These are phyloP conservation scores for Pseudogymnoascus sp. DNA, from an alignment of 2,329 filamentous ascomycete species.

Conservation along the genomic window DNA sequence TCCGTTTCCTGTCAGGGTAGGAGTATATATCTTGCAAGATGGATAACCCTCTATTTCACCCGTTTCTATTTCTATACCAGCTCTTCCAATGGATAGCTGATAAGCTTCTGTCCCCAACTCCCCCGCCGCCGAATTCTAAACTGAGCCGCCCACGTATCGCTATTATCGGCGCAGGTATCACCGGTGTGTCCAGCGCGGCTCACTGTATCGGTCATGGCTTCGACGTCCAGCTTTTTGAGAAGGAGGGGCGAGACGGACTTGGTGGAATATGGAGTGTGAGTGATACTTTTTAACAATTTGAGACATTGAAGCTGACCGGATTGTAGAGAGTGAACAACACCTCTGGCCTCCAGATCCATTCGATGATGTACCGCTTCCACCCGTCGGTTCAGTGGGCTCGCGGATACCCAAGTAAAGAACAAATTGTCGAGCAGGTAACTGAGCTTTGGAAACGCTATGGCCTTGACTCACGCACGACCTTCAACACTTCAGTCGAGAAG, in stretches of 20 bases:
- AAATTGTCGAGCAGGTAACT: conserved; percentile 65
- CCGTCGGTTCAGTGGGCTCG: conserved; percentile 65
- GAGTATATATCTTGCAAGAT: not conserved
- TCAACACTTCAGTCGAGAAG: conserved; percentile 59
- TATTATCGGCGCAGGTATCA: conserved; percentile 61
- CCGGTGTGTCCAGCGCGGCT: conserved; percentile 63
- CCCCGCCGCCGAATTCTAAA: conserved; percentile 49
- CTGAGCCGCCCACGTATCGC: conserved; percentile 53
- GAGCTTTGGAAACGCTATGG: conserved; percentile 68
- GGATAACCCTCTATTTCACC: conserved; percentile 32
- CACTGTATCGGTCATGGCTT: conserved; percentile 83
- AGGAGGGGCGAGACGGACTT: conserved; percentile 53
- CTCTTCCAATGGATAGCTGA: conserved; percentile 56
- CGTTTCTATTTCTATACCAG: conserved; percentile 54
- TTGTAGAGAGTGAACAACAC: conserved; percentile 68
- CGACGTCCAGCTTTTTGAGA: conserved; percentile 71
- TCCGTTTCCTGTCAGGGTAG: not conserved
- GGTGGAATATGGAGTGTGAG: conserved; percentile 75
- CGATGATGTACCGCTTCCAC: conserved; percentile 80
- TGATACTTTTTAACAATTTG: conserved; percentile 9
- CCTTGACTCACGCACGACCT: conserved; percentile 60
- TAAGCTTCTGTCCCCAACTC: conserved; percentile 58
- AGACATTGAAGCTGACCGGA: conserved; percentile 6
- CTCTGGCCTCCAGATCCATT: conserved; percentile 75
- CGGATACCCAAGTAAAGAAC: conserved; percentile 68